Evolutionary conservation across 257 asterid genomes (phyloP).

Genomic region (Verbena officinalis): DNA sequence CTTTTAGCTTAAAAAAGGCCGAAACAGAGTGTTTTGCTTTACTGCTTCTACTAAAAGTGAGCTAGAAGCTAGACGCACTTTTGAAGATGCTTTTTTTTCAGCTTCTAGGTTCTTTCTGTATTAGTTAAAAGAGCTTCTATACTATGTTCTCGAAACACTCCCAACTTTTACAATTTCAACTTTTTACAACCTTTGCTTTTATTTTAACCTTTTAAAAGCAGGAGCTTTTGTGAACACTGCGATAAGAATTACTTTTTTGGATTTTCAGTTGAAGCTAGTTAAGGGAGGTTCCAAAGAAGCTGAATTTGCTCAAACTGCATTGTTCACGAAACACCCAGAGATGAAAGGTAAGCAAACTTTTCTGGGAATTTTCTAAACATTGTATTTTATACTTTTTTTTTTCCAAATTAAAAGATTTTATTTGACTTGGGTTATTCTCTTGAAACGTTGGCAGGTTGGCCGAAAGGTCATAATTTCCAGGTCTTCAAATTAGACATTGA

Average conservation of each 20-base stretch:
- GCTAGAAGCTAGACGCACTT: too few relatives aligned
- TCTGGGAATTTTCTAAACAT: not conserved
- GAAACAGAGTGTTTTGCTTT: too few relatives aligned
- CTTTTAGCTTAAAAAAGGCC: too few relatives aligned
- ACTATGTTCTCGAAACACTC: too few relatives aligned
- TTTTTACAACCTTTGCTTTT: too few relatives aligned
- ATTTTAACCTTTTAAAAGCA: too few relatives aligned
- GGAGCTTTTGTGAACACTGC: too few relatives aligned
- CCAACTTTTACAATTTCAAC: too few relatives aligned
- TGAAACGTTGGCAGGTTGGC: constrained; percentile 70
- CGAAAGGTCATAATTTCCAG: constrained; percentile 74
- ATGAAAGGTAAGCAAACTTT: constrained; percentile 58
- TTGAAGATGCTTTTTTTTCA: too few relatives aligned
- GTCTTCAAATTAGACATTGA: constrained; percentile 68
- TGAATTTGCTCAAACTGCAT: constrained; percentile 60
- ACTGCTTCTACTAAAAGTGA: too few relatives aligned
- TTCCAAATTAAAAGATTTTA: not conserved
- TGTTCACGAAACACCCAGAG: constrained; percentile 79
- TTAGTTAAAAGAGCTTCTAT: too few relatives aligned
- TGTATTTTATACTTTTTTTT: not conserved
- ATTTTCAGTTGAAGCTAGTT: constrained; percentile 58
- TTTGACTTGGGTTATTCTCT: not conserved
- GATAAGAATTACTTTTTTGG: constrained; percentile 1
- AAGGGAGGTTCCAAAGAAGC: constrained; percentile 58
- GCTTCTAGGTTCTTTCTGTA: too few relatives aligned